Percentiles rank a stretch among this genome's conserved stretches.
These are phyloP conservation scores for Leucosporidium creatinivorum DNA, from an alignment of 768 basidiomycete species.

Conservation along the genomic window DNA sequence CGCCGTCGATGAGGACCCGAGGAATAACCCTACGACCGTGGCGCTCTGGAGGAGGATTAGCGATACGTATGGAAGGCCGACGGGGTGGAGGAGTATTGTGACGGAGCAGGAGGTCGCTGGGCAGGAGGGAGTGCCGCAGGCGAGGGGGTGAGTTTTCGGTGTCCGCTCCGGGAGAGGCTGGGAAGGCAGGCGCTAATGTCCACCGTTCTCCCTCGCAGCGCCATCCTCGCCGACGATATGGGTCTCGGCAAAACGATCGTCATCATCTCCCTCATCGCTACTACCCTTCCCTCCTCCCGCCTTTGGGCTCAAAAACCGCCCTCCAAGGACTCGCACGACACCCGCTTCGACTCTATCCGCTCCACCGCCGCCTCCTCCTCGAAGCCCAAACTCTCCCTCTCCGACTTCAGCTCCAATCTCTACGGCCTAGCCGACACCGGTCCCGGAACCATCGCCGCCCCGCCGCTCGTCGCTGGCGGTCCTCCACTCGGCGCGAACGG, in stretches of 20 bases:
- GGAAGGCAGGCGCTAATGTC: too few species aligned
- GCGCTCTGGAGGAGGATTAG: slow-evolving; percentile 48
- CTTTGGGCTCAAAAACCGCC: slow-evolving; percentile 50
- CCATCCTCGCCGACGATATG: slow-evolving; percentile 96
- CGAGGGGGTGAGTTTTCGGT: slow-evolving; percentile 11
- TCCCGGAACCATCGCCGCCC: neutral
- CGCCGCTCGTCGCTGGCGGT: too few species aligned
- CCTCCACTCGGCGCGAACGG: neutral
- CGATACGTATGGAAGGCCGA: slow-evolving; percentile 41
- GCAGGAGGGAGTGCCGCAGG: slow-evolving; percentile 18
- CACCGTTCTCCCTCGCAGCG: too few species aligned
- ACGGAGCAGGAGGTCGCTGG: slow-evolving; percentile 62
- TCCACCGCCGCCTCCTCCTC: neutral
- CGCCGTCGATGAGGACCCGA: slow-evolving; percentile 16
- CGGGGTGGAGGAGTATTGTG: slow-evolving; percentile 69
- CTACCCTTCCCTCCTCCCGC: slow-evolving; percentile 65
- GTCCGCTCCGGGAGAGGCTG: neutral
- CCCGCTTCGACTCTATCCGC: slow-evolving; percentile 22
- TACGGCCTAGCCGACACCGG: slow-evolving; percentile 1
- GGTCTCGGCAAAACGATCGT: slow-evolving; percentile 96
- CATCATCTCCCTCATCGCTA: slow-evolving; percentile 84
- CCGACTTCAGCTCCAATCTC: slow-evolving; percentile 12
- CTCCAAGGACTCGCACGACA: slow-evolving; percentile 50
- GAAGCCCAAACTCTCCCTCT: neutral
- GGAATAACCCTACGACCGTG: slow-evolving; percentile 25